These are phyloP conservation scores for Starmerella scarabaei DNA, from an alignment of 805 yeast genomes.

Conservation along the genomic window DNA sequence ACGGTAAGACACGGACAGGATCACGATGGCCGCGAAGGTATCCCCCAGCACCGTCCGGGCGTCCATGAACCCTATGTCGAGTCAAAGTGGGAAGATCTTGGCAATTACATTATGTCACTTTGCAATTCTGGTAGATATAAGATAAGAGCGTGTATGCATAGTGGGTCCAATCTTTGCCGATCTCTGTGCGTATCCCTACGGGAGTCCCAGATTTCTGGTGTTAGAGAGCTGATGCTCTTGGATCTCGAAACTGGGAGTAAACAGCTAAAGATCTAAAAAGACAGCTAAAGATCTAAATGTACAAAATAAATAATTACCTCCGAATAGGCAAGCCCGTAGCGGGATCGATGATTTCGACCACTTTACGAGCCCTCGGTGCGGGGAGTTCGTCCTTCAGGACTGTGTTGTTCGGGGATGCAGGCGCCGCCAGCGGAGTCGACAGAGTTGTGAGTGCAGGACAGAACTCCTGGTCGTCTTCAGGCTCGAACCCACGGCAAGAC, in stretches of 20 bases:
- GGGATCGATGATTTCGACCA: constrained; percentile 22
- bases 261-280: too few species aligned
- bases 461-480: constrained; percentile 61
- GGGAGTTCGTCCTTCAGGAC: constrained; percentile 6
- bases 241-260: too few species aligned
- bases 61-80: constrained; percentile 9
- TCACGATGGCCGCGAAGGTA: constrained; percentile 14
- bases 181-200: too few species aligned
- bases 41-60: constrained; percentile 16
- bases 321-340: constrained; percentile 23
- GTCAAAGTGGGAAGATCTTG: too few species aligned
- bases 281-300: neutral
- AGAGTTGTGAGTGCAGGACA: constrained; percentile 34
- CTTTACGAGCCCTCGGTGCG: constrained; percentile 14
- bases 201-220: too few species aligned
- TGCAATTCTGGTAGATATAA: too few species aligned
- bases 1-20: constrained; percentile 14
- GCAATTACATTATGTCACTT: too few species aligned
- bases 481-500: constrained; percentile 54
- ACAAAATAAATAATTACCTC: constrained; percentile 5
- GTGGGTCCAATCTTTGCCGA: too few species aligned
- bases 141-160: too few species aligned
- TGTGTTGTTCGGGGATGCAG: neutral
- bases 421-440: neutral
- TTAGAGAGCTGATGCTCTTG: too few species aligned